These are phyloP conservation scores for Fraxinus paxiana DNA, from an alignment of 305 asterid genomes.

Conservation along the genomic window DNA sequence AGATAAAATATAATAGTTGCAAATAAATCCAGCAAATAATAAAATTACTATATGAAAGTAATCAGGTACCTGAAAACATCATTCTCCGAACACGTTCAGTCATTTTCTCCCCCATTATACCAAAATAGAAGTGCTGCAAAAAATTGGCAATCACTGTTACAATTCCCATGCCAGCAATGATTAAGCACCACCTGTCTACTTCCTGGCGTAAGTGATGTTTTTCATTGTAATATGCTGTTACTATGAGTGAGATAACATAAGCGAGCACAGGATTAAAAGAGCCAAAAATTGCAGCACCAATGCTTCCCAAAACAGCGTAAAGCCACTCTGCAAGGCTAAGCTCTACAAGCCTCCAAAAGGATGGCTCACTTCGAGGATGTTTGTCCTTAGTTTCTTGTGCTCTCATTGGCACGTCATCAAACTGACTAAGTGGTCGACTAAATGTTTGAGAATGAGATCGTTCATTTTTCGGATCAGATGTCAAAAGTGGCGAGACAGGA, in stretches of 20 bases:
- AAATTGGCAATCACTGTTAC: too few species aligned
- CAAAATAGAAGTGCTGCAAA: too few species aligned
- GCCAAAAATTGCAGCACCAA: slow-evolving; percentile 94
- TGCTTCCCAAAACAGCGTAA: slow-evolving; percentile 96
- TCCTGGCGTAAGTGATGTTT: too few species aligned
- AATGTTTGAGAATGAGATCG: slow-evolving; percentile 98
- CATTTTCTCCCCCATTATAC: too few species aligned
- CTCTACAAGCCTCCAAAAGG: slow-evolving; percentile 94
- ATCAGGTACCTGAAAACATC: too few species aligned
- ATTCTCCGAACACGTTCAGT: too few species aligned
- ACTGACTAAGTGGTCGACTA: slow-evolving; percentile 72
- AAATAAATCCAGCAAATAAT: too few species aligned
- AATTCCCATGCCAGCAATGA: too few species aligned
- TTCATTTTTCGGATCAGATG: slow-evolving; percentile 94
- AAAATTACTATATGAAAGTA: too few species aligned
- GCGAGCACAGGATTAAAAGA: slow-evolving; percentile 95
- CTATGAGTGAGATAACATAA: slow-evolving; percentile 80
- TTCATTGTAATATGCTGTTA: slow-evolving; percentile 64
- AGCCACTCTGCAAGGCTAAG: slow-evolving; percentile 99
- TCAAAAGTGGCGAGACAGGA: slow-evolving; percentile 95
- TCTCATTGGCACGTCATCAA: slow-evolving; percentile 49
- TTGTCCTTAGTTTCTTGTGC: slow-evolving; percentile 48
- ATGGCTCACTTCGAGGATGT: slow-evolving; percentile 57
- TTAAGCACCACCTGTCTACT: too few species aligned
- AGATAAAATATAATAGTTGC: background rate